Evolutionary conservation across 2,329 filamentous ascomycete genomes (phyloP), one percentile per base, ranked within the genome.

Genomic region (Colletotrichum spinosum): DNA sequence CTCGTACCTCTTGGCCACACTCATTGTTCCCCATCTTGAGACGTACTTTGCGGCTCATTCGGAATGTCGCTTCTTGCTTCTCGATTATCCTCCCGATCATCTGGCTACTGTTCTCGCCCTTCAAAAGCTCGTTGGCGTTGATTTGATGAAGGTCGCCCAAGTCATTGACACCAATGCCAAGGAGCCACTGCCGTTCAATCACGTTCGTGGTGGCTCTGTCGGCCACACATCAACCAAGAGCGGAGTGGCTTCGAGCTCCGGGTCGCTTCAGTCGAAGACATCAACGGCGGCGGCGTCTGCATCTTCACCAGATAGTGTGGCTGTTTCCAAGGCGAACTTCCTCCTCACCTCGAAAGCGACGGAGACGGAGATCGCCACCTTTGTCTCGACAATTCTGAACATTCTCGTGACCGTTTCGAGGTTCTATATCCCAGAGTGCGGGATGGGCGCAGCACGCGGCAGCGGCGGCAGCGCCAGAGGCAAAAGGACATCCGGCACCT

Each of bases 21-120:
- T 89, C 2, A 80, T 90, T 25, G 78, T 90, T 44, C 86, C 87
- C 1, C 86, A 89, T 65, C 78, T 90, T 2, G 88, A 90, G 69
- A 83, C 83, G 0, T 90, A 88, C 67, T 77, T 90, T 53, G 80
- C 83, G 5, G 77, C 81, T 2, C 85, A 89, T 68, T 71, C 80
- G 2, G 77, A 82, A 42, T 83, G 86, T 17, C 83, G 83, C 9
- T 84, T 89, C 61, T 80, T 90, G 1, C 73, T 90, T 6, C 77
- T 90, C 8, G 85, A 89, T 60, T 90, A 87, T 67, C 82, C 87
- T 0, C 75, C 83, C 0, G 83, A 85, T 53, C 84, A 90, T 67
- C 78, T 90, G 2, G 70, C 82, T 2, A 87, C 86, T 3, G 78
- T 89, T 2, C 71, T 89, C 5, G 86, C 86, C 0, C 74, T 90